Evolutionary conservation across 2,329 filamentous ascomycete genomes (phyloP).

Genomic region (Dothistroma septosporum): DNA sequence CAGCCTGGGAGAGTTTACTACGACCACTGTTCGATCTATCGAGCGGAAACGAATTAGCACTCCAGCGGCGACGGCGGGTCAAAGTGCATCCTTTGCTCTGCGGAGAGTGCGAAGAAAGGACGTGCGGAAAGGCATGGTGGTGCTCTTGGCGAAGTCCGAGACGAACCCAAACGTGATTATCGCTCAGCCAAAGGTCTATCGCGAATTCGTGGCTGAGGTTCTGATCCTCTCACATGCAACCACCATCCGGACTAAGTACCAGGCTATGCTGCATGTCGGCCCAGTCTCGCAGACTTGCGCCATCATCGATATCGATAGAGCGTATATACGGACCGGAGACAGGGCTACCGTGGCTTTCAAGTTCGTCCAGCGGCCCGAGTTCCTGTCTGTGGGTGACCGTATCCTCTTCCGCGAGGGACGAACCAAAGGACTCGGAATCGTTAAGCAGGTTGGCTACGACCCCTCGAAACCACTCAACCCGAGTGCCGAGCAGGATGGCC

Average conservation of each 20-base stretch:
- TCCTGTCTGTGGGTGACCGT: conserved; percentile 79
- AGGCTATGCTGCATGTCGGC: conserved; percentile 96
- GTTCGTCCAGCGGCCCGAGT: conserved; percentile 92
- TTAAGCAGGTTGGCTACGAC: conserved; percentile 88
- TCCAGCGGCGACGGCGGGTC: conserved; percentile 81
- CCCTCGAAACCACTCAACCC: conserved; percentile 48
- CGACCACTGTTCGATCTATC: conserved; percentile 84
- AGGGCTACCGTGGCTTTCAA: conserved; percentile 90
- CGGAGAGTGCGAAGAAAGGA: conserved; percentile 85
- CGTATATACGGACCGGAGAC: conserved; percentile 90
- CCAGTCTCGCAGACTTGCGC: conserved; percentile 92
- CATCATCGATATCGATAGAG: conserved; percentile 96
- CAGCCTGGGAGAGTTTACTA: conserved; percentile 80
- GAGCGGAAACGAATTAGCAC: conserved; percentile 90
- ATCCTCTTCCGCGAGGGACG: conserved; percentile 90
- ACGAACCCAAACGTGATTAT: conserved; percentile 45
- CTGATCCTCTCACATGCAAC: conserved; percentile 93
- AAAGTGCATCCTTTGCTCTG: conserved; percentile 87
- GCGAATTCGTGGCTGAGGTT: conserved; percentile 64
- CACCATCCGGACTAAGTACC: conserved; percentile 93
- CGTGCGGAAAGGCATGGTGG: conserved; percentile 96
- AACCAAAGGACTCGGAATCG: conserved; percentile 92
- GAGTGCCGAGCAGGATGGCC: conserved; percentile 30
- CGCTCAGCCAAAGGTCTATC: conserved; percentile 49
- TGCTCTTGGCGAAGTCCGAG: conserved; percentile 72